Evolutionary conservation across 2,329 filamentous ascomycete species (phyloP).

Genomic region (Ascochyta rabiei): DNA sequence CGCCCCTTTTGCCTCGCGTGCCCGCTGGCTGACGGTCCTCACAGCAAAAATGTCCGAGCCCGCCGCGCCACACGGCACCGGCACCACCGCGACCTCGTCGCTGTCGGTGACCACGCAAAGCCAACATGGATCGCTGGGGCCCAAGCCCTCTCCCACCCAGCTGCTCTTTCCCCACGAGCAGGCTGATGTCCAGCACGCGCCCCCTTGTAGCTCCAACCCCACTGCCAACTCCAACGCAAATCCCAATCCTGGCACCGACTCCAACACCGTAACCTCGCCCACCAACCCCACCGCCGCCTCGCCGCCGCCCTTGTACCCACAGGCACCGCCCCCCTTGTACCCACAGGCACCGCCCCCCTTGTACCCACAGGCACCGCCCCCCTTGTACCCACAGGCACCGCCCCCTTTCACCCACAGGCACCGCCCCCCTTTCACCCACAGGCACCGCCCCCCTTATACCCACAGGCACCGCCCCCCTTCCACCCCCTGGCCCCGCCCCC

Average conservation of each 20-base stretch:
- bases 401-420: conserved; percentile 15
- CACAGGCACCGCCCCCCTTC: conserved; percentile 7
- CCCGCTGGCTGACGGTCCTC: conserved; percentile 10
- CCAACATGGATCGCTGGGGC: conserved; percentile 50
- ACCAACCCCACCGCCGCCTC: conserved; percentile 22
- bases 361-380: conserved; percentile 16
- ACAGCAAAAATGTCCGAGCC: conserved; percentile 36
- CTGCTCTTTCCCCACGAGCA: conserved; percentile 43
- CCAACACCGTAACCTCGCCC: conserved; percentile 16
- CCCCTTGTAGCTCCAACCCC: conserved; percentile 8
- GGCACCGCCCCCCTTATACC: conserved; percentile 15
- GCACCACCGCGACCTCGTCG: conserved; percentile 53
- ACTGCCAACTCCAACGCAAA: too few species aligned
- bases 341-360: conserved; percentile 17
- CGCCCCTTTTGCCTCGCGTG: too few species aligned
- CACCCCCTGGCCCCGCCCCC: conserved; percentile 17
- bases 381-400: too few species aligned
- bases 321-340: conserved; percentile 15
- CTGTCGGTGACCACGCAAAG: conserved; percentile 53
- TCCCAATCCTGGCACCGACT: too few species aligned
- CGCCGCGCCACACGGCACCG: conserved; percentile 33
- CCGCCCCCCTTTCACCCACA: conserved; percentile 19
- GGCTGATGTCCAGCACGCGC: background rate
- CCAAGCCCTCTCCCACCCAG: conserved; percentile 48
- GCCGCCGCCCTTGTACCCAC: conserved; percentile 21